Base-by-base conservation (phyloP, 148 eudicot genomes). In the Drosera capensis region DNA sequence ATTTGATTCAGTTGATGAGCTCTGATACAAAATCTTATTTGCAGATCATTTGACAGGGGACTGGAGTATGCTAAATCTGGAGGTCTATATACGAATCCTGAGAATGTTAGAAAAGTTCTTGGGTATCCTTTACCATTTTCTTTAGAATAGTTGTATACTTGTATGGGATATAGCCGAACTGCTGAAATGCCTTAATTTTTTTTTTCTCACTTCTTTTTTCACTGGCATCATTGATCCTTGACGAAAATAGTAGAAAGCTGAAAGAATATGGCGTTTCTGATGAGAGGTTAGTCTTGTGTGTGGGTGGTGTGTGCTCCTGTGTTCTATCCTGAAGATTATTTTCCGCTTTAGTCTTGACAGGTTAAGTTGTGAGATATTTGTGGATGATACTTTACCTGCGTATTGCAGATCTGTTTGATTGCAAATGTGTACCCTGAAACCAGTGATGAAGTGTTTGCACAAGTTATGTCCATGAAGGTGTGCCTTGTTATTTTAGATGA, bases 401-500 rank as follows among this genome's bases (percentile, higher is more conserved):
- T 35, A 16, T 42, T 66, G 54, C 86, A 88, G 97, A 65, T 80
- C 8, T 84, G 97, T 51, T 23, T 73, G 51, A 80, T 84, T 63
- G 87, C 80, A 40, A 90, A 90, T 60, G 58, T 65, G 20, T 57
- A 60, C 58, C 71, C 86, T 28, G 95, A 84, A 43, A 66, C 86
- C 39, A 47, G 53, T 30, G 80, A 75, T 36, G 94, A 90, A 70
- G 71, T 65, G 42, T 78, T 77, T 64, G 86, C 86, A 34, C 62
- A 83, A 22, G 40, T 90, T 23, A 84, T 95, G 47, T 72, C 84
- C 29, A 54, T 90, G 51, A 84, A 90, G 97, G 97, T 84, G 69
- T 51, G 64, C 7, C 37, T 2, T 26, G 17, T 23, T 40, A n/a
- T 23, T 21, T 25, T 41, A 11, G 20, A 3, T 14, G n/a, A 41